Evolutionary conservation across 352 stramenopile species (phyloP).

Genomic region (Phytophthora pistaciae): DNA sequence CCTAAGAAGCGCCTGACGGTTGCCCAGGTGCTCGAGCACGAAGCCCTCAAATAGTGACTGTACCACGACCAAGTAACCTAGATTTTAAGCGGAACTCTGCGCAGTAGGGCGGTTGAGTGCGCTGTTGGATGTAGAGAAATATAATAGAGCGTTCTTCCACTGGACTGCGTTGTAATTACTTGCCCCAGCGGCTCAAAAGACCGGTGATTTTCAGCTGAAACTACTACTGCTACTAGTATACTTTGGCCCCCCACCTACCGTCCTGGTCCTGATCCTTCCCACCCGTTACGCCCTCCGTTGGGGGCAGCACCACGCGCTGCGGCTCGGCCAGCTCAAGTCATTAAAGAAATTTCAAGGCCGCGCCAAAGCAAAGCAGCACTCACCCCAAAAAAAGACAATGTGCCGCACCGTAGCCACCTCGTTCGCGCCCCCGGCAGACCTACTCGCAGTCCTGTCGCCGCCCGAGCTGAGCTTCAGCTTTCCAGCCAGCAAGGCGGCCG

Average conservation of each 20-base stretch:
- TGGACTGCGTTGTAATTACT: background rate
- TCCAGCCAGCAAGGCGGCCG: background rate
- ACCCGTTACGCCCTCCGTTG: background rate
- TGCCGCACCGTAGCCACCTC: background rate
- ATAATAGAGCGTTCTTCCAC: background rate
- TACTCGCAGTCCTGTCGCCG: background rate
- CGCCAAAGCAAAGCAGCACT: background rate
- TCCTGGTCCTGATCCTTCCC: background rate
- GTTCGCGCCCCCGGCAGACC: background rate
- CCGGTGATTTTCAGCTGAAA: slow-evolving; percentile 3
- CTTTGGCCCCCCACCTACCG: too few relatives aligned
- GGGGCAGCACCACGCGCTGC: too few relatives aligned
- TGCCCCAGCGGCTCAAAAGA: background rate
- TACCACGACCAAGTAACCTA: background rate
- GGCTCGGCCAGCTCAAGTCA: background rate
- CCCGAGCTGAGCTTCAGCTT: background rate
- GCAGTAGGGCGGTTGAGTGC: background rate
- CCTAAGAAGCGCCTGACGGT: slow-evolving; percentile 37
- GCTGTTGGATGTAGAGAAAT: background rate
- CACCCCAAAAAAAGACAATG: background rate
- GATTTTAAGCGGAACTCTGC: background rate
- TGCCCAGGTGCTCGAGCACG: slow-evolving; percentile 26
- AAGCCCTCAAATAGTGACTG: slow-evolving; percentile 11
- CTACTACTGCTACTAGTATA: background rate
- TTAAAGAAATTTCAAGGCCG: background rate